Evolutionary conservation across 345 rosid species (phyloP), one percentile per base, ranked within the genome.

Genomic region (Aethionema arabicum): DNA sequence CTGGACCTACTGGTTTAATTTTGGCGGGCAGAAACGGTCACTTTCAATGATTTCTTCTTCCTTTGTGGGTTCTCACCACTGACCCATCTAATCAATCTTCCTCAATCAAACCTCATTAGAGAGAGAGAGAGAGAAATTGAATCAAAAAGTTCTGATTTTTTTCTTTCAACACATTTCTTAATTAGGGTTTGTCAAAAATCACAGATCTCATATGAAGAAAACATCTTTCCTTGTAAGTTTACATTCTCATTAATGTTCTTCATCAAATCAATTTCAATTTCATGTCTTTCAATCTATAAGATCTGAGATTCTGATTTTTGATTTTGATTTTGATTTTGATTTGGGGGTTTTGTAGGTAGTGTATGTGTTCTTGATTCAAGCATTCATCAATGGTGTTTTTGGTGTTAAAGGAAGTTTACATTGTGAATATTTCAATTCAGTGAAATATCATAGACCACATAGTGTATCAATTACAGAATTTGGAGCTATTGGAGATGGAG

Each of bases 401-500:
- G 67, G 52, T 61, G 73, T 76, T 66, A 56, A 32, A 59, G 82
- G 80, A 67, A 78, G 68, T 72, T 65, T 80, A 29, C 76, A 75
- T 72, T 90, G 97, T 82, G 79, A 69, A 56, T 36, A 72, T 63
- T 65, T 70, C 52, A 72, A 67, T 43, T 56, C 80, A n/a, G 78
- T 40, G 31, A 72, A 40, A 39, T 59, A 65, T 72, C 59, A 80
- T 69, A 76, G 99, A 67, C 99, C 99, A 75, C 97, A 90, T 72
- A 93, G 99, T 38, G 96, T 93, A 51, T 76, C 95, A 0, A 85
- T 93, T 59, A 90, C 99, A 33, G 99, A 93, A 73, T 93, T 93
- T 75, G 99, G 97, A n/a, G 99, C 99, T 0, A 82, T 93, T 47
- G 99, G 99, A 63, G 99, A 93, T 77, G 97, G 99, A 3, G 78